Percentiles rank a stretch among this genome's conserved stretches.
These are phyloP conservation scores for Naganishia vaughanmartiniae DNA, from an alignment of 768 basidiomycete species.

Conservation along the genomic window DNA sequence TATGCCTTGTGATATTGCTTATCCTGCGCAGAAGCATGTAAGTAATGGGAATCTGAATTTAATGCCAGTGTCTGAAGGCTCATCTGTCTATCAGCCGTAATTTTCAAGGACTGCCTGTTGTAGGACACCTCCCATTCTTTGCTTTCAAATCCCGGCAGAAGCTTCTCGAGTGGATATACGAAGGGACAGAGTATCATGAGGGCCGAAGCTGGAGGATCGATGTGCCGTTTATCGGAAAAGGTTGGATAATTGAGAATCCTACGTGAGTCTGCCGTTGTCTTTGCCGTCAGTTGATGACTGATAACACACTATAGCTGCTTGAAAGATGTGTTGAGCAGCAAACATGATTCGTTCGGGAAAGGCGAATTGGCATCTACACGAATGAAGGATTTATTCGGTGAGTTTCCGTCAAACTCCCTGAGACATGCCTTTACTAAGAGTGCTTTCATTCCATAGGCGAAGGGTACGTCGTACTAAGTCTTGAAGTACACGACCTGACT, in stretches of 20 bases:
- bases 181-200: conserved; percentile 23
- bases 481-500: conserved; percentile 1
- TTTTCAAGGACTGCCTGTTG: conserved; percentile 32
- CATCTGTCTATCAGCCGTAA: not conserved
- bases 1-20: not conserved
- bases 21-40: not conserved
- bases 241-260: conserved; percentile 37
- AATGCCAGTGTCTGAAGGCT: not conserved
- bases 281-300: not conserved
- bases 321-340: conserved; percentile 37
- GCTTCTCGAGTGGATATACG: conserved; percentile 34
- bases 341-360: conserved; percentile 35
- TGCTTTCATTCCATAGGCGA: conserved; percentile 4
- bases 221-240: conserved; percentile 31
- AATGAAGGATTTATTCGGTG: conserved; percentile 37
- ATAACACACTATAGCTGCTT: conserved; percentile 19
- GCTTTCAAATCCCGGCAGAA: conserved; percentile 25
- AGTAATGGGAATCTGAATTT: not conserved
- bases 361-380: conserved; percentile 29
- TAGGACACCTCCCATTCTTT: conserved; percentile 38
- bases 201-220: conserved; percentile 28
- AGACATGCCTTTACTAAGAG: not conserved
- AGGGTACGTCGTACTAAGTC: conserved; percentile 21
- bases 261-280: conserved; percentile 32
- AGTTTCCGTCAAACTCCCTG: not conserved